Conservation (phyloP, 2,329 filamentous ascomycete genomes). For the Teratosphaeria destructans region DNA sequence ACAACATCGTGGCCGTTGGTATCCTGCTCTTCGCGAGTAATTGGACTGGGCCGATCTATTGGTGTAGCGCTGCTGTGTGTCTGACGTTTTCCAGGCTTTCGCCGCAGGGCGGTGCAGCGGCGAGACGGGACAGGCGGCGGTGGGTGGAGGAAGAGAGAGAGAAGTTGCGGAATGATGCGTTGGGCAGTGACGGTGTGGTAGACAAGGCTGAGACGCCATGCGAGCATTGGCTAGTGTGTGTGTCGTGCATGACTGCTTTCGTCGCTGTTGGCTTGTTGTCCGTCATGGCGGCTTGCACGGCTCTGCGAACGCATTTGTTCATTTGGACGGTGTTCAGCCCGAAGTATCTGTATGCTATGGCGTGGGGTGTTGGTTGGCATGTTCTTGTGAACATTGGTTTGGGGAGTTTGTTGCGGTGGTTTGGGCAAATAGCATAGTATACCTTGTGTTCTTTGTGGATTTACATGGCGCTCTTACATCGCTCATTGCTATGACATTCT, state of each 20-base stretch:
- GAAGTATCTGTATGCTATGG: slow-evolving; percentile 87
- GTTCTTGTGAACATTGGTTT: slow-evolving; percentile 57
- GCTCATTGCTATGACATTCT: neutral
- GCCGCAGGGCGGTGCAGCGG: neutral
- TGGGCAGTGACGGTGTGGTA: neutral
- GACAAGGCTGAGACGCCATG: neutral
- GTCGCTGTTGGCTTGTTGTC: slow-evolving; percentile 52
- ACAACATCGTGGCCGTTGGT: slow-evolving; percentile 72
- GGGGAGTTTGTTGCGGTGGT: slow-evolving; percentile 42
- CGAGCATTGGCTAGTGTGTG: slow-evolving; percentile 34
- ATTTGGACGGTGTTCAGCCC: slow-evolving; percentile 99
- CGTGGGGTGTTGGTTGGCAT: slow-evolving; percentile 80
- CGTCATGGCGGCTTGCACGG: slow-evolving; percentile 82
- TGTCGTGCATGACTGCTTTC: slow-evolving; percentile 61
- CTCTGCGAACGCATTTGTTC: slow-evolving; percentile 78
- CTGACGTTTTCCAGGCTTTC: slow-evolving; percentile 32
- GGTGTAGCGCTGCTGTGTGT: slow-evolving; percentile 54
- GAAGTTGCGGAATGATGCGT: slow-evolving; percentile 15
- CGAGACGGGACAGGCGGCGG: slow-evolving; percentile 9
- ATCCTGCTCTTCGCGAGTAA: slow-evolving; percentile 77
- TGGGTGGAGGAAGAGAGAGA: slow-evolving; percentile 23
- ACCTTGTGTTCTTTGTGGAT: neutral
- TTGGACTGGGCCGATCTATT: slow-evolving; percentile 87
- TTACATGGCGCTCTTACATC: neutral
- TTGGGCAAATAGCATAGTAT: slow-evolving; percentile 6